Evolutionary conservation across 2,329 filamentous ascomycete genomes (phyloP), one percentile per base, ranked within the genome.

Genomic region (Exophiala sideris): DNA sequence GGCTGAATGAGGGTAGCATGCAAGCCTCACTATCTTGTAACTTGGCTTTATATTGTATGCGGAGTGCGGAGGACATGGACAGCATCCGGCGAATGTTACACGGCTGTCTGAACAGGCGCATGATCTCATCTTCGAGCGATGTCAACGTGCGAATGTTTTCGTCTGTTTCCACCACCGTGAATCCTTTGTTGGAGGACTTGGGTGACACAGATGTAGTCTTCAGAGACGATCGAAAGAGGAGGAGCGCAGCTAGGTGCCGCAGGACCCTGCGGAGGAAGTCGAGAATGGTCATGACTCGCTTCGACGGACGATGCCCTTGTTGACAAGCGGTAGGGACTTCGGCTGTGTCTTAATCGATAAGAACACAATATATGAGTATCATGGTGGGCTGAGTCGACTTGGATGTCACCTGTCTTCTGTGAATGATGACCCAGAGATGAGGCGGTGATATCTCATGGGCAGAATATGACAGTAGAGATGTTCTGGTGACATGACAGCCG

Each of bases 1-100:
- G 76, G 65, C 80, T 83, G 70, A 83, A 85, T 4, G 83, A 86
- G 2, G 83, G 83, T 50, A 86, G 71, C 83, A 86, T 86, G 69
- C 79, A 83, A 54, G 80, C 78, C 20, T 80, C 75, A 66, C 79
- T 83, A 39, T 74, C 71, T 61, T 79, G 74, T 29, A 85, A 70
- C 60, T 78, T 79, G 47, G 77, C 72, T 48, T 71, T 70, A 62
- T 84, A 83, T 61, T 85, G 80, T 20, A 71, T 69, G 24, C 71
- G 71, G 36, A 76, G 72, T 59, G 70, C 68, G 40, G 70, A 66
- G 3, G 74, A 76, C 73, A 77, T 76, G 48, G 64, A 62, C 41
- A 71, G 48, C 71, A 76, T 64, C 42, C 57, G 55, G 9, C 57
- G 55, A 32, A 63, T 58, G 36, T 58, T 69, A 68, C 61, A 71